Base-by-base conservation (phyloP, 2,329 filamentous ascomycete species). In the Aspergillus flavus region DNA sequence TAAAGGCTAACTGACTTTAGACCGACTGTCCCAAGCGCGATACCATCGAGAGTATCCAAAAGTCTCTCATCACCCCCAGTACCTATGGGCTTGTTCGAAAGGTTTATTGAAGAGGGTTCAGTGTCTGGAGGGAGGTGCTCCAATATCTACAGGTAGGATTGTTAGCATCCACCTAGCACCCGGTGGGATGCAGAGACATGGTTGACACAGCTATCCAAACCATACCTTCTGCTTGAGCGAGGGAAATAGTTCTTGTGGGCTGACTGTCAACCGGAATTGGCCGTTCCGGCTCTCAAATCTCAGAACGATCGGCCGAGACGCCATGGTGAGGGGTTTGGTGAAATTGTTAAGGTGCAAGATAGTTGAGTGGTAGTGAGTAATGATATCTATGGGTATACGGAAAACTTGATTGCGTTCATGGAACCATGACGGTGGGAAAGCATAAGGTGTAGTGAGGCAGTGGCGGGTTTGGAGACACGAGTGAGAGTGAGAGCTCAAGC, bases 211-310 rank as follows among this genome's bases (percentile, higher is more conserved):
- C 16, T 10, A 26, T 26, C 4, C 14, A 19, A 19, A 21, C 19
- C 41, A 54, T 73, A 83, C 81, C 73, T 80, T 80, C 62, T 77
- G 77, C 16, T 85, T 76, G 32, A 89, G 79, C 10, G 85, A 81
- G 23, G 83, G 75, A 76, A 98, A 97, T 0, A 89, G 89, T 66
- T 91, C 89, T 48, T 86, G 84, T 57, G 89, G 86, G 71, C 94
- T 89, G 69, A 96, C 87, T 58, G 85, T 91, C 72, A 98, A 84
- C 71, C 95, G 91, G 79, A 94, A 90, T 84, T 95, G 95, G 82
- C 95, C 95, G 82, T 97, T 93, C 68, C 92, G 93, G 76, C 93
- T 93, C 73, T 94, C 90, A 71, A 97, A 91, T 78, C 94, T 88
- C 61, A 97, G 84, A 74, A 97, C 85, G 88, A 97, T 97, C 68